Evolutionary conservation across 108 stramenopile genomes (phyloP), one percentile per base, ranked within the genome.

Genomic region (Stephanodiscus minutulus): DNA sequence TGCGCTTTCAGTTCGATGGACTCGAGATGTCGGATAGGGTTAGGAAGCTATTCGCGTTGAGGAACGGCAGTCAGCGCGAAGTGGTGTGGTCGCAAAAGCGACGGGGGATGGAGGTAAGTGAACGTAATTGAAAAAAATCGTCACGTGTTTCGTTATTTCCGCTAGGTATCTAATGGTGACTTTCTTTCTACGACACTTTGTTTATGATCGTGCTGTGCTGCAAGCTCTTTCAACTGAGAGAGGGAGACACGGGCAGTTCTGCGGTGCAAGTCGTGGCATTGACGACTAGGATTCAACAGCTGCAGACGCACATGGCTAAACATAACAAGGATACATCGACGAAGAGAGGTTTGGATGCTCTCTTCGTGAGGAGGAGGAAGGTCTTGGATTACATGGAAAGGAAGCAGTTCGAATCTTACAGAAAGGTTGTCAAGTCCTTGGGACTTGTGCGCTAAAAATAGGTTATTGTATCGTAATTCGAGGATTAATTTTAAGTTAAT

Each of bases 351-450:
- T 66, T 94, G 68, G 90, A 90, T 84, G 87, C 84, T 4, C 73
- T 96, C 17, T 89, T 85, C 61, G 89, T 90, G 9, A 76, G 88
- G 48, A 73, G 95, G 60, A 91, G 95, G 64, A 96, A 96, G 77
- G 75, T 96, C 20, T 77, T 96, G 82, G 88, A 96, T 77, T 96
- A 96, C 63, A 79, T 96, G 88, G 95, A 96, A 66, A 84, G 95
- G 70, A 92, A 89, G 73, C 91, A 92, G 24, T 96, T 92, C 68
- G 88, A 89, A 35, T 81, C 85, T 31, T 96, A 96, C 54, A 78
- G 89, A 20, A 81, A 82, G 48, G 91, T 96, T 18, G 90, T 96
- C 55, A 96, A 93, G 85, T 85, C 87, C 3, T 74, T 96, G 59
- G 95, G 95, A 18, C 68, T 96, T 64, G 79, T 85, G 48, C 84